A percentile compares a stretch with the other conserved stretches of the same genome.
Evolutionary conservation across 2,329 filamentous ascomycete genomes (phyloP).

Genomic region (Aspergillus sp.): DNA sequence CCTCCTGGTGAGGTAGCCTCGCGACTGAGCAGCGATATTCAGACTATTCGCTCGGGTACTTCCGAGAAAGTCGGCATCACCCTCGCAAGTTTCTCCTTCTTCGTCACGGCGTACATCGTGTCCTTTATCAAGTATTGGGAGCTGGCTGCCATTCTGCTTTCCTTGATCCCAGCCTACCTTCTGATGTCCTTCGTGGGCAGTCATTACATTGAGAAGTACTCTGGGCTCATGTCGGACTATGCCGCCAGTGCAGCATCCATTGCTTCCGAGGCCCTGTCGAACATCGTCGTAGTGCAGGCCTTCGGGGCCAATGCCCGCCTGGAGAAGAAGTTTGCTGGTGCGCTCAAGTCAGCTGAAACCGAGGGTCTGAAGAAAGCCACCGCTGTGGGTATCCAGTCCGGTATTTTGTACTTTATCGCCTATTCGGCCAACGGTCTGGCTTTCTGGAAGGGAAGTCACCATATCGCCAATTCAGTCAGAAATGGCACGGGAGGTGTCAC

Average conservation of each 20-base stretch:
- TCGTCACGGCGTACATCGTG: slow-evolving; percentile 67
- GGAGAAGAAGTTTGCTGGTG: slow-evolving; percentile 60
- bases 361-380: slow-evolving; percentile 62
- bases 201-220: slow-evolving; percentile 55
- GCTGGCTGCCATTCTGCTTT: slow-evolving; percentile 66
- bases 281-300: slow-evolving; percentile 64
- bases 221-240: slow-evolving; percentile 53
- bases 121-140: slow-evolving; percentile 66
- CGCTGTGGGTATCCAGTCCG: slow-evolving; percentile 60
- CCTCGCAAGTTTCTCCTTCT: slow-evolving; percentile 64
- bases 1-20: slow-evolving; percentile 65
- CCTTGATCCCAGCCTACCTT: slow-evolving; percentile 64
- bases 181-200: slow-evolving; percentile 60
- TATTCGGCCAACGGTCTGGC: slow-evolving; percentile 68
- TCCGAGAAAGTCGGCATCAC: slow-evolving; percentile 71
- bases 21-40: slow-evolving; percentile 66
- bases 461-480: slow-evolving; percentile 47
- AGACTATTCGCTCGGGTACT: slow-evolving; percentile 67
- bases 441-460: slow-evolving; percentile 67
- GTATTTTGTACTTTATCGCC: slow-evolving; percentile 67
- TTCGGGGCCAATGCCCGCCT: slow-evolving; percentile 62
- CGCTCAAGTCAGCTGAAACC: slow-evolving; percentile 53
- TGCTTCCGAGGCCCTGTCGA: slow-evolving; percentile 62
- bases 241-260: slow-evolving; percentile 63
- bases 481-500: slow-evolving; percentile 24